Evolutionary conservation across 2,329 filamentous ascomycete genomes (phyloP).

Genomic region (Arthrobotrys iridis): DNA sequence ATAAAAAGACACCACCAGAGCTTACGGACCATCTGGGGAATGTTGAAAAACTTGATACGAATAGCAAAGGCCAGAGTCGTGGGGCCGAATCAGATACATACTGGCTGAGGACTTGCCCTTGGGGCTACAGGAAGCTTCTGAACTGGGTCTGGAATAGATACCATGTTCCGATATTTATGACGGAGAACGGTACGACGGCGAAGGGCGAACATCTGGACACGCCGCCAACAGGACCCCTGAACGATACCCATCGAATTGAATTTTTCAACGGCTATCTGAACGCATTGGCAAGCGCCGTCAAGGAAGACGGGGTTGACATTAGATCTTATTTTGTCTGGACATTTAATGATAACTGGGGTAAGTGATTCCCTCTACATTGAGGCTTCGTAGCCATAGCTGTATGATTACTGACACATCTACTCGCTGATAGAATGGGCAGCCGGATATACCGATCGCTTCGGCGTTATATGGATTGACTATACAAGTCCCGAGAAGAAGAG

Average conservation of each 20-base stretch:
- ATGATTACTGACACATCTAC: constrained; percentile 10
- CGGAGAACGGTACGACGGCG: constrained; percentile 63
- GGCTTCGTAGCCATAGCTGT: background rate
- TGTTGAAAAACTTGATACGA: constrained; percentile 61
- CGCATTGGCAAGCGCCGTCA: constrained; percentile 61
- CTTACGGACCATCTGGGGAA: constrained; percentile 63
- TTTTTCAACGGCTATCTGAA: constrained; percentile 62
- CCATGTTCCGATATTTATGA: constrained; percentile 63
- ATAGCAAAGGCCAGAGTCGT: constrained; percentile 60
- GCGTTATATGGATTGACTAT: constrained; percentile 63
- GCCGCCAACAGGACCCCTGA: constrained; percentile 60
- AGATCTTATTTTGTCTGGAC: constrained; percentile 64
- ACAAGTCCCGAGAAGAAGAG: constrained; percentile 61
- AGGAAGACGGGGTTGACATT: constrained; percentile 61
- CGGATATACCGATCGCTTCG: constrained; percentile 62
- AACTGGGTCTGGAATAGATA: constrained; percentile 63
- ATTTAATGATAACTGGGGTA: constrained; percentile 63
- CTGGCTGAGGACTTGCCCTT: constrained; percentile 62
- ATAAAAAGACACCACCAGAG: constrained; percentile 61
- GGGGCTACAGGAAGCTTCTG: constrained; percentile 62
- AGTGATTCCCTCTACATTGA: too few species aligned
- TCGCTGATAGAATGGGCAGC: constrained; percentile 61
- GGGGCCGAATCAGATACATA: constrained; percentile 62
- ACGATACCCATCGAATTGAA: constrained; percentile 62
- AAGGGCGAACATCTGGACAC: constrained; percentile 61